Conservation (phyloP, 176 grass and related monocot species). For the Tillandsia leiboldiana region DNA sequence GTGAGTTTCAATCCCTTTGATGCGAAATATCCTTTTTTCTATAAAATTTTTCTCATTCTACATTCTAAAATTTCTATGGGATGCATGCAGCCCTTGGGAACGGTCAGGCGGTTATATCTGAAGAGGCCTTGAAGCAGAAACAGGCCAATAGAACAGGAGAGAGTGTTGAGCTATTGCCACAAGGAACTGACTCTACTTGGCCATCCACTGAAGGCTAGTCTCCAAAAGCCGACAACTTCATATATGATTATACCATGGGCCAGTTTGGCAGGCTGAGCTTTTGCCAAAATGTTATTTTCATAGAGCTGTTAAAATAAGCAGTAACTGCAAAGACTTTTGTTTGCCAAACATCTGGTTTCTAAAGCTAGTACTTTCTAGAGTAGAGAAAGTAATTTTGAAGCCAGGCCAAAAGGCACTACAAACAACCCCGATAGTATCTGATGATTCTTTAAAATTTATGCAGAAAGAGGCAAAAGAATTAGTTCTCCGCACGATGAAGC, state of each 20-base stretch:
- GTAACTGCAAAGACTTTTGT: no score
- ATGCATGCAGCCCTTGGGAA: conserved; percentile 31
- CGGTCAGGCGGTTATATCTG: conserved; percentile 27
- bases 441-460: conserved; percentile 7
- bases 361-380: no score
- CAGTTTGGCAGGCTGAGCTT: no score
- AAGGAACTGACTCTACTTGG: neutral
- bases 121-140: conserved; percentile 31
- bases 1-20: conserved; percentile 26
- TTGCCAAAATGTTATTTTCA: no score
- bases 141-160: conserved; percentile 28
- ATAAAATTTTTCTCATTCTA: conserved; percentile 3
- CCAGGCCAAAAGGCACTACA: neutral
- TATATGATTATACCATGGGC: no score
- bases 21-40: neutral
- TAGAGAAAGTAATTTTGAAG: no score
- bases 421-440: neutral
- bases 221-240: neutral
- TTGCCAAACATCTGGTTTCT: no score
- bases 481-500: neutral
- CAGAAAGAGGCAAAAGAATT: conserved; percentile 15
- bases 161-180: conserved; percentile 4
- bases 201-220: neutral
- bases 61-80: conserved; percentile 1
- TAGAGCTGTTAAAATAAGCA: no score